Base-by-base conservation (phyloP, 495 filamentous ascomycete genomes). In the Platismatia glauca region DNA sequence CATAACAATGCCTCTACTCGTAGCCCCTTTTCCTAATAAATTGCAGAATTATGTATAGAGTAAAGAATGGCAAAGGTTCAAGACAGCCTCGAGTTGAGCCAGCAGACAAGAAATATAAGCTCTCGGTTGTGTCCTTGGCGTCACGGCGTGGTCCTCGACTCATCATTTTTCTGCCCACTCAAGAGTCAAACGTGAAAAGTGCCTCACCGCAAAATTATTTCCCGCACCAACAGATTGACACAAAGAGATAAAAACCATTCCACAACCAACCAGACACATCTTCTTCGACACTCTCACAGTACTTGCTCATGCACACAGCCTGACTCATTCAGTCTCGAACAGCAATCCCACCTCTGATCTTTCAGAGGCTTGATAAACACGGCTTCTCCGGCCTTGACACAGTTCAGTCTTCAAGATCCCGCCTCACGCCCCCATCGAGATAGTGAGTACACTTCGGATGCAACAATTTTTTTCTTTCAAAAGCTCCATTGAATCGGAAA, bases 351-450 rank as follows among this genome's bases (percentile, higher is more conserved):
- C 50, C 50, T 53, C 50, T 48, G 29, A 7, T 52, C 4, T 18
- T 33, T 33, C 50, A 53, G 50, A 53, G 50, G 50, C 16, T 16
- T 53, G 50, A 53, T 53, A 53, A 89, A 70, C 76, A 93, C 89
- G 89, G 88, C 87, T 86, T 75, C 74, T 71, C 72, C 73, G 81
- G 85, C 86, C 84, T 82, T 82, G 58, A 74, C 72, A 63, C 75
- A 80, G 63, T 78, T 85, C 69, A 85, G 80, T 77, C 83, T 90
- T 80, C 88, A 93, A 89, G 83, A 91, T 95, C 90, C 81, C 66
- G 78, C 78, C 66, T 76, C 74, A 73, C 74, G 78, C 71, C 81
- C 80, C 71, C 78, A 77, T 67, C 80, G 78, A 70, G 75, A 85
- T 76, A 83, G 50, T 53, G 33, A 13, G 50, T 33, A 53, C 33